These are phyloP conservation scores for Kazachstania sp. DNA, from an alignment of 1,139 yeast species.

Conservation along the genomic window DNA sequence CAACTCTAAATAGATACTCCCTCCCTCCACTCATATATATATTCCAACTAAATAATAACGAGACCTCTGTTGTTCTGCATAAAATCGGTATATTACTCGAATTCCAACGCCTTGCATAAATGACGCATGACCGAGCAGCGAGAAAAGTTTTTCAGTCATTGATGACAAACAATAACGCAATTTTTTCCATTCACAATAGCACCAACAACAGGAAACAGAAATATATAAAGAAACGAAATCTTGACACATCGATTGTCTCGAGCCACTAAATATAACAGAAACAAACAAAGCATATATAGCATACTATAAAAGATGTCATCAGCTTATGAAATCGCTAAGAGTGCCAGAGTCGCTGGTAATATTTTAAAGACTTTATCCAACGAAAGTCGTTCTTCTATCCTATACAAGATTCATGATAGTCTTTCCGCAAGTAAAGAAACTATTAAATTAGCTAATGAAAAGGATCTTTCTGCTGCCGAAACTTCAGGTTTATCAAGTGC, in stretches of 20 bases:
- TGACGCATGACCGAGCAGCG: too few species aligned
- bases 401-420: constrained; percentile 63
- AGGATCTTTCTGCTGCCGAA: constrained; percentile 66
- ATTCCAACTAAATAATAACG: background rate
- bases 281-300: background rate
- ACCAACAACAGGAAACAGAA: too few species aligned
- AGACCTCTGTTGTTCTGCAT: too few species aligned
- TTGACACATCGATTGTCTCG: too few species aligned
- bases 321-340: constrained; percentile 71
- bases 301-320: constrained; percentile 20
- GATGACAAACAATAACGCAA: too few species aligned
- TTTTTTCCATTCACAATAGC: too few species aligned
- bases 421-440: constrained; percentile 48
- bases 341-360: constrained; percentile 73
- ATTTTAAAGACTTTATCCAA: constrained; percentile 67
- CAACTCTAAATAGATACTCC: background rate
- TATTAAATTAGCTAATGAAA: constrained; percentile 62
- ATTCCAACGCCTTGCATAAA: too few species aligned
- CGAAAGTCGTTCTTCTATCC: constrained; percentile 64
- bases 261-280: too few species aligned
- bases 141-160: too few species aligned
- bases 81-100: too few species aligned
- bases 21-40: background rate
- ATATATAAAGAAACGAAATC: too few species aligned
- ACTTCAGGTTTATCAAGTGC: constrained; percentile 53